Evolutionary conservation across 2,329 filamentous ascomycete species (phyloP).

Genomic region (Fusarium poae): DNA sequence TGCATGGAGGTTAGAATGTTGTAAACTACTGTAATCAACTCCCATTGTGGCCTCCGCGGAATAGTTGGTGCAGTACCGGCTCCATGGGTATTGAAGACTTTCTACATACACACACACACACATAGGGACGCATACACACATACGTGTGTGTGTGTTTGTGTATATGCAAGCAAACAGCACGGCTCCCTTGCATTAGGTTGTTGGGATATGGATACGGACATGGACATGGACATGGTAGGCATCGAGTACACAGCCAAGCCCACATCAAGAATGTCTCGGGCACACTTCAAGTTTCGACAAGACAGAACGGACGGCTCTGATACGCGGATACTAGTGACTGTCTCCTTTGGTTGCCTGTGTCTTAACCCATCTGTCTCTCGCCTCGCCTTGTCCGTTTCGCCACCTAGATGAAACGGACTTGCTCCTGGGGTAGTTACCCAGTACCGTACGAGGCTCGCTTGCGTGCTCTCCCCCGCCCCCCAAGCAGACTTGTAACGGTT

Average conservation of each 20-base stretch:
- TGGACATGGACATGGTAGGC: constrained; percentile 20
- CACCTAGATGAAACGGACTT: constrained; percentile 43
- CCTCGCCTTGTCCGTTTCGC: constrained; percentile 29
- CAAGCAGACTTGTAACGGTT: constrained; percentile 34
- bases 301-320: constrained; percentile 9
- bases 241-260: constrained; percentile 32
- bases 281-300: constrained; percentile 29
- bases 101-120: constrained; percentile 27
- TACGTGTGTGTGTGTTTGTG: constrained; percentile 22
- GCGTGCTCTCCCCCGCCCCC: constrained; percentile 17
- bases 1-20: constrained; percentile 82
- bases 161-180: constrained; percentile 6
- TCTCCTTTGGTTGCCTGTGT: constrained; percentile 11
- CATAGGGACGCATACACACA: constrained; percentile 15
- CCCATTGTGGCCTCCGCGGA: constrained; percentile 17
- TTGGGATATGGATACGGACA: constrained; percentile 13
- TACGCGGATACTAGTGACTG: constrained; percentile 27
- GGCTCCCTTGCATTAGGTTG: constrained; percentile 44
- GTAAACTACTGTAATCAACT: constrained; percentile 15
- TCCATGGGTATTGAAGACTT: constrained; percentile 36
- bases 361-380: constrained; percentile 23
- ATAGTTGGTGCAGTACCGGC: constrained; percentile 25
- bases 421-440: constrained; percentile 11
- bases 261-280: constrained; percentile 36
- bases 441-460: constrained; percentile 8